Percentiles rank a stretch among this genome's conserved stretches.
Conservation (phyloP, 164 flowering plant genomes). For the Malania oleifera region DNA sequence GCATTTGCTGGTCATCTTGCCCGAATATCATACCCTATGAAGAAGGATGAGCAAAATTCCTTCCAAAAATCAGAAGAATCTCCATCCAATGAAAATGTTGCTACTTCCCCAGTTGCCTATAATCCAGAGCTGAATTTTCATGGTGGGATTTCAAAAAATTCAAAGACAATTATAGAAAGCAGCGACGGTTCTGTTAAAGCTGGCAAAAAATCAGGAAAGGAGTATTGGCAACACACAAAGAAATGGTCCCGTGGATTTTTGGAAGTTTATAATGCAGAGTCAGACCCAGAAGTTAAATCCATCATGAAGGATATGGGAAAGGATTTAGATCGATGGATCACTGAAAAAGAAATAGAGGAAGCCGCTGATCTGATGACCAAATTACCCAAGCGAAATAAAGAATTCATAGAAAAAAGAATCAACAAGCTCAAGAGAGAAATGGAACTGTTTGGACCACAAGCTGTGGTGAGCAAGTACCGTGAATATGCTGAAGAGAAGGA, state of each 20-base stretch:
- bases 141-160: conserved; percentile 22
- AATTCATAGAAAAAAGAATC: conserved; percentile 61
- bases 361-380: conserved; percentile 64
- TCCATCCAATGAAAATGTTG: conserved; percentile 8
- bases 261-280: conserved; percentile 72
- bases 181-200: conserved; percentile 78
- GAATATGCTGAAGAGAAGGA: conserved; percentile 80
- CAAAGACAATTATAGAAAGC: conserved; percentile 66
- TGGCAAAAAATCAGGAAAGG: conserved; percentile 83
- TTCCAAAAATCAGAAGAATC: conserved; percentile 26
- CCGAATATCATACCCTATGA: conserved; percentile 16
- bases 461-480: conserved; percentile 83
- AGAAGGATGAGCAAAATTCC: conserved; percentile 16
- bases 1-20: conserved; percentile 26
- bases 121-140: conserved; percentile 14
- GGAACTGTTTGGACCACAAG: conserved; percentile 88
- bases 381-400: conserved; percentile 48
- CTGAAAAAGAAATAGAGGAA: conserved; percentile 78
- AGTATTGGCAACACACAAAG: conserved; percentile 94
- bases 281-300: conserved; percentile 83
- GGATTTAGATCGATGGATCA: conserved; percentile 89
- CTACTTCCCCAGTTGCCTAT: conserved; percentile 14
- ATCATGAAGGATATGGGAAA: conserved; percentile 82
- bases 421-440: conserved; percentile 74
- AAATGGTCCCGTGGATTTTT: conserved; percentile 83